Conservation (phyloP, 768 basidiomycete species). For the Dacryopinax spathularia region DNA sequence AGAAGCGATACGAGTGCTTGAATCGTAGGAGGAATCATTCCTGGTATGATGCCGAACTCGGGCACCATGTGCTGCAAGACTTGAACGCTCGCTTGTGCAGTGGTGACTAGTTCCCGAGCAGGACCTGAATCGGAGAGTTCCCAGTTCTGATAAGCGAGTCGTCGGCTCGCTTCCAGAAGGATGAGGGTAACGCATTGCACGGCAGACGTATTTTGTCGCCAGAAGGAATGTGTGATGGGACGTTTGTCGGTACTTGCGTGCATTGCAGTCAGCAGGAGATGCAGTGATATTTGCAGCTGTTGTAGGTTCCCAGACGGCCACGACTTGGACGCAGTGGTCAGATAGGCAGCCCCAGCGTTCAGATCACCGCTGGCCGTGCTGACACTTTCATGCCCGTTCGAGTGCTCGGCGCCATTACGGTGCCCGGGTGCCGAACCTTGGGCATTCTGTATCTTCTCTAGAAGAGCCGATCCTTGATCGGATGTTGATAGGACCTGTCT, state of each 20-base stretch:
- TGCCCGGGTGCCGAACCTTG: background rate
- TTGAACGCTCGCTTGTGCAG: background rate
- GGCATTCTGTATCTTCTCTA: background rate
- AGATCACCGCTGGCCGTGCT: background rate
- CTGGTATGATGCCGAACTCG: background rate
- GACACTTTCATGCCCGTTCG: background rate
- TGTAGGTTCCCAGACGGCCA: background rate
- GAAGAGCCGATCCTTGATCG: background rate
- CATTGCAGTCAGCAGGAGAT: background rate
- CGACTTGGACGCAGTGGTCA: background rate
- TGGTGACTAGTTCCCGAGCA: background rate
- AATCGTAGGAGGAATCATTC: background rate
- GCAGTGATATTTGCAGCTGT: background rate
- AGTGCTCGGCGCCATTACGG: background rate
- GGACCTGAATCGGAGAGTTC: background rate
- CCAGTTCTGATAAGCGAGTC: background rate
- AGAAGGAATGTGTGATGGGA: background rate
- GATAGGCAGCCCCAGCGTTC: background rate
- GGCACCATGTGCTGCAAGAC: background rate
- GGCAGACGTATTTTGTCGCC: background rate
- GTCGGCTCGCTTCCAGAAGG: background rate
- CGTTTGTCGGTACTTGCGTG: background rate
- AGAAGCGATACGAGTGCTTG: background rate
- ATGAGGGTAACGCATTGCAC: background rate
- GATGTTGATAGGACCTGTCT: background rate